phyloP scores from a whole-genome alignment of 2,329 filamentous ascomycete genomes.

The Keithomyces neogunnii region DNA sequence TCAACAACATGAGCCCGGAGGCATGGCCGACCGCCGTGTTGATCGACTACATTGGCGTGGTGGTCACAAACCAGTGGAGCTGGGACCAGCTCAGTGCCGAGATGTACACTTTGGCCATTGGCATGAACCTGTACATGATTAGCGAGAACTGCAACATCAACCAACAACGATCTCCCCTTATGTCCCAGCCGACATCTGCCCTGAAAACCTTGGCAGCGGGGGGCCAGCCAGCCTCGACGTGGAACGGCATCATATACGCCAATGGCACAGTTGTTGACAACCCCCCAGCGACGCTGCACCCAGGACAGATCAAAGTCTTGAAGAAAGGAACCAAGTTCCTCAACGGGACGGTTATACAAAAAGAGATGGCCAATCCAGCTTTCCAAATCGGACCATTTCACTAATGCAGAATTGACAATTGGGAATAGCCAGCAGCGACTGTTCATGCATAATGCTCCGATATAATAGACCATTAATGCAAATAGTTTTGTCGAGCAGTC shows the following conservation, averaged over 20 bases:
- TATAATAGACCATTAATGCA: too few species aligned
- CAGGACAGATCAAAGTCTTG: slow-evolving; percentile 13
- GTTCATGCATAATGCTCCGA: too few species aligned
- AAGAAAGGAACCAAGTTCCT: slow-evolving; percentile 18
- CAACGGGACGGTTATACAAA: slow-evolving; percentile 13
- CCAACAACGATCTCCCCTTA: slow-evolving; percentile 13
- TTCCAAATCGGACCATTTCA: not conserved
- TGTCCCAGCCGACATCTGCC: slow-evolving; percentile 1
- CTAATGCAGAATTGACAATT: too few species aligned
- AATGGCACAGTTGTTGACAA: slow-evolving; percentile 19
- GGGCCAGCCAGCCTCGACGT: slow-evolving; percentile 7
- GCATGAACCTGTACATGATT: slow-evolving; percentile 20
- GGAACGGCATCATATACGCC: slow-evolving; percentile 23
- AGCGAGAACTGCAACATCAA: slow-evolving; percentile 23
- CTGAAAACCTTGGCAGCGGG: not conserved
- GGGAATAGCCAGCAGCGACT: too few species aligned
- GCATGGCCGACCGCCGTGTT: slow-evolving; percentile 22
- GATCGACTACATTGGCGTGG: slow-evolving; percentile 23
- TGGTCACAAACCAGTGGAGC: slow-evolving; percentile 13
- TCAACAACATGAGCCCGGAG: slow-evolving; percentile 18
- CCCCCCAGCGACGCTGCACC: slow-evolving; percentile 13
- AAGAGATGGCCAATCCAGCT: slow-evolving; percentile 7
- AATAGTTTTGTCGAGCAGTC: too few species aligned
- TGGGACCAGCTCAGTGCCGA: slow-evolving; percentile 23
- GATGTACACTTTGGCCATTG: slow-evolving; percentile 20